phyloP scores from a whole-genome alignment of 495 filamentous ascomycete genomes.

The Clavariopsis aquatica region DNA sequence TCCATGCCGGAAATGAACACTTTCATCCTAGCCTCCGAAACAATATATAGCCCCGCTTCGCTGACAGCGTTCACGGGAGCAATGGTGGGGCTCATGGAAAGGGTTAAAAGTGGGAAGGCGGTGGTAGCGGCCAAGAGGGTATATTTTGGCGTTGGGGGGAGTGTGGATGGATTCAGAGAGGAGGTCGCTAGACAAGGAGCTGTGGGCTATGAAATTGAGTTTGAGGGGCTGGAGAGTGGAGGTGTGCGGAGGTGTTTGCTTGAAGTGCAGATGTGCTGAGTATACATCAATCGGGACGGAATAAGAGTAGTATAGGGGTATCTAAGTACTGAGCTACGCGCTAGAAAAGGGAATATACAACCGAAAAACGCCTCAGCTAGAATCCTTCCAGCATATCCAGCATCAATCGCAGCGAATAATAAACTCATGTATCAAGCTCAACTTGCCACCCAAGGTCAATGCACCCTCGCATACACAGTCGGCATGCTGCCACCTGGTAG shows the following conservation, averaged over 20 bases:
- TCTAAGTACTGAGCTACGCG: background rate
- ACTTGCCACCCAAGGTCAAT: background rate
- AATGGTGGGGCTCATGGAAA: constrained; percentile 63
- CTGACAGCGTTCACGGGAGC: constrained; percentile 72
- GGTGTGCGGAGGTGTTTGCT: constrained; percentile 48
- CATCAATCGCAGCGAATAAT: background rate
- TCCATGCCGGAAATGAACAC: constrained; percentile 42
- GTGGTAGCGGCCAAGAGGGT: constrained; percentile 89
- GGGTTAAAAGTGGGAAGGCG: constrained; percentile 59
- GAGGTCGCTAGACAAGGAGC: constrained; percentile 59
- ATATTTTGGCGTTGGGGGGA: constrained; percentile 95
- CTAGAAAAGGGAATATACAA: background rate
- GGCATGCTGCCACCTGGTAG: background rate
- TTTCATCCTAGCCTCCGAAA: constrained; percentile 83
- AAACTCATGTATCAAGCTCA: too few relatives aligned
- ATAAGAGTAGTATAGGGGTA: background rate
- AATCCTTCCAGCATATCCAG: background rate
- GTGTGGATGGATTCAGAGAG: constrained; percentile 81
- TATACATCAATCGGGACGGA: background rate
- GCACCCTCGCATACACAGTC: constrained; percentile 16
- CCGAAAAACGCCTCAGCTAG: background rate
- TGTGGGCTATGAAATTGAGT: constrained; percentile 53
- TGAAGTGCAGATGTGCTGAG: constrained; percentile 49
- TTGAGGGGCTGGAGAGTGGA: constrained; percentile 56
- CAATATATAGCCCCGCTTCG: constrained; percentile 85